A percentile compares a stretch with the other conserved stretches of the same genome.
Conservation (phyloP, 192 early-diverging fungal species). For the Radiomyces spectabilis region DNA sequence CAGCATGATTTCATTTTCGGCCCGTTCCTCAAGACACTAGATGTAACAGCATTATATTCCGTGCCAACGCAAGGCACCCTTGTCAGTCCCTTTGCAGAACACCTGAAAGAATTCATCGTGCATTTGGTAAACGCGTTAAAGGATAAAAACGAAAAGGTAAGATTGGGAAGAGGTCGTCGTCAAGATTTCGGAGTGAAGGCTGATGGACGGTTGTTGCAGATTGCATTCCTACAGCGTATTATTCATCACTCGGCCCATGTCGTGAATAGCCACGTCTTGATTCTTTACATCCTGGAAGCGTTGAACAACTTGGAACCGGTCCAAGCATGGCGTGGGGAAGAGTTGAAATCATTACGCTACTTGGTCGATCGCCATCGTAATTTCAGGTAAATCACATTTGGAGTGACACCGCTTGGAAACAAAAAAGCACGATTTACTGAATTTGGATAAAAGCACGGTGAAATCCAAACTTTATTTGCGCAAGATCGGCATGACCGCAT, state of each 20-base stretch:
- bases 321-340: slow-evolving; percentile 19
- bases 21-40: slow-evolving; percentile 11
- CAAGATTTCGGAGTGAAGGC: neutral
- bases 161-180: neutral
- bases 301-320: slow-evolving; percentile 7
- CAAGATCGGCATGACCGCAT: slow-evolving; percentile 6
- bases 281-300: slow-evolving; percentile 19
- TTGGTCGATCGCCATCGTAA: slow-evolving; percentile 20
- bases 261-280: slow-evolving; percentile 8
- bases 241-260: slow-evolving; percentile 26
- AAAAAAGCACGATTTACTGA: neutral
- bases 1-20: slow-evolving; percentile 21
- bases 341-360: slow-evolving; percentile 21
- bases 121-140: slow-evolving; percentile 9
- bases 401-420: neutral
- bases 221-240: slow-evolving; percentile 11
- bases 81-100: slow-evolving; percentile 25
- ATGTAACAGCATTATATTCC: slow-evolving; percentile 13
- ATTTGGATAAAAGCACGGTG: neutral
- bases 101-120: slow-evolving; percentile 9
- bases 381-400: slow-evolving; percentile 11
- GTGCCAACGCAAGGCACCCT: slow-evolving; percentile 16
- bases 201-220: neutral
- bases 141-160: slow-evolving; percentile 13
- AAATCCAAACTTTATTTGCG: slow-evolving; percentile 14